A percentile compares a stretch with the other conserved stretches of the same genome.
phyloP scores from a whole-genome alignment of 345 rosid species.

The Microthlaspi erraticum region DNA sequence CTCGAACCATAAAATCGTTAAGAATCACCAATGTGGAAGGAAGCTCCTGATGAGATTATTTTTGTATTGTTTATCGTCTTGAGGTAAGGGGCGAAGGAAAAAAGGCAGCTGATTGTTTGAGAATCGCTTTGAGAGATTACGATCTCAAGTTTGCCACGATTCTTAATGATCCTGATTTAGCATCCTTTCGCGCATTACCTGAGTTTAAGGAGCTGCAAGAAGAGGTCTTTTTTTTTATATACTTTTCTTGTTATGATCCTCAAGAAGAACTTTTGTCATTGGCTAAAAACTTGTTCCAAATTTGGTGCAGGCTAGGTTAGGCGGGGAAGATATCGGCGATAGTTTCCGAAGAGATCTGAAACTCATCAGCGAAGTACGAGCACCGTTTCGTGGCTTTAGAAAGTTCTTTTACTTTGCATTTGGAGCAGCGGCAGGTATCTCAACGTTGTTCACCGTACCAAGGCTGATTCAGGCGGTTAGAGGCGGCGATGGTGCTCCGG shows the following conservation, averaged over 20 bases:
- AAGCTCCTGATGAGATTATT: constrained; percentile 25
- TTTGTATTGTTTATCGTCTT: constrained; percentile 26
- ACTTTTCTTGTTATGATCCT: neutral
- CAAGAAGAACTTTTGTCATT: constrained; percentile 7
- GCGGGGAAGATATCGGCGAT: constrained; percentile 93
- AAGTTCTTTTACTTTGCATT: constrained; percentile 83
- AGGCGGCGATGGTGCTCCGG: constrained; percentile 86
- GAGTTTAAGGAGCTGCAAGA: constrained; percentile 96
- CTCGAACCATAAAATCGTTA: neutral
- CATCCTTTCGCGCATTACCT: constrained; percentile 88
- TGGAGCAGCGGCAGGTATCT: constrained; percentile 91
- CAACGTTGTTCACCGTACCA: constrained; percentile 80
- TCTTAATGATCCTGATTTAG: constrained; percentile 93
- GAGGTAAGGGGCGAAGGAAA: constrained; percentile 84
- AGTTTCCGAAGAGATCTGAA: constrained; percentile 91
- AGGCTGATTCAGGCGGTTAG: constrained; percentile 69
- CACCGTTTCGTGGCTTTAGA: constrained; percentile 93
- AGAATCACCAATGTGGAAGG: neutral
- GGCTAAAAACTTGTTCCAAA: neutral
- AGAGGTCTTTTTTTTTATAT: constrained; percentile 58
- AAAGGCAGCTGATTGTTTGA: constrained; percentile 81
- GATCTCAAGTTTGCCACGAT: constrained; percentile 90
- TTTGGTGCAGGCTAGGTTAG: constrained; percentile 76
- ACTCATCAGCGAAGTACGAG: constrained; percentile 95
- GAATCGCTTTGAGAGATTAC: constrained; percentile 83